Conservation (phyloP, 176 grass and related monocot species). For the Cocos nucifera region DNA sequence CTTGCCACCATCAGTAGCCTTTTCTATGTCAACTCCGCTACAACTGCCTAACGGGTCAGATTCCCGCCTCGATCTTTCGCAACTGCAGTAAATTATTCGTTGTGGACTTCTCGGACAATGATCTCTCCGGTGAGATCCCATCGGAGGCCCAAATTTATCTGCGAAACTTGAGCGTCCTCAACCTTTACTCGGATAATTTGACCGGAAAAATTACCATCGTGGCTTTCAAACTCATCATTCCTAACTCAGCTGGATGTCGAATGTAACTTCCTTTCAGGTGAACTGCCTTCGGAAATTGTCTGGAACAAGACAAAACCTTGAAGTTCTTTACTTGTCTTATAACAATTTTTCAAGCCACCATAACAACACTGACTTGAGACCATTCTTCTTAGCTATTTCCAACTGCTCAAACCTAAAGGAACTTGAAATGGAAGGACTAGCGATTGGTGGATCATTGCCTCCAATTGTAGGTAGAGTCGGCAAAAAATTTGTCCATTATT, state of each 20-base stretch:
- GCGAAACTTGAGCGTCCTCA: neutral
- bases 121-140: conserved; percentile 47
- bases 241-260: conserved; percentile 38
- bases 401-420: conserved; percentile 43
- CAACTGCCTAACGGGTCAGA: conserved; percentile 20
- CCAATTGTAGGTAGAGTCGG: conserved; percentile 15
- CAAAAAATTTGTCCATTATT: conserved; percentile 23
- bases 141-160: neutral
- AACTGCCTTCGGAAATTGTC: conserved; percentile 40
- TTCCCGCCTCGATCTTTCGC: conserved; percentile 39
- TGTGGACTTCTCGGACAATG: conserved; percentile 38
- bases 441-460: conserved; percentile 42
- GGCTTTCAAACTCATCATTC: conserved; percentile 42
- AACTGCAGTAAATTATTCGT: conserved; percentile 29
- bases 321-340: conserved; percentile 42
- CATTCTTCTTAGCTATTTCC: conserved; percentile 54
- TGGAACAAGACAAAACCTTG: neutral
- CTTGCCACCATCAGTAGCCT: conserved; percentile 22
- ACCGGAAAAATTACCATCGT: conserved; percentile 43
- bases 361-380: conserved; percentile 51
- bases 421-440: conserved; percentile 35
- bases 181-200: conserved; percentile 55
- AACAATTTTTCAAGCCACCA: conserved; percentile 45
- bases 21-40: neutral
- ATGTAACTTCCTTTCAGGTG: conserved; percentile 40